Percentiles rank a stretch among this genome's conserved stretches.
Evolutionary conservation across 352 stramenopile species (phyloP).

Genomic region (Pythium periplocum): DNA sequence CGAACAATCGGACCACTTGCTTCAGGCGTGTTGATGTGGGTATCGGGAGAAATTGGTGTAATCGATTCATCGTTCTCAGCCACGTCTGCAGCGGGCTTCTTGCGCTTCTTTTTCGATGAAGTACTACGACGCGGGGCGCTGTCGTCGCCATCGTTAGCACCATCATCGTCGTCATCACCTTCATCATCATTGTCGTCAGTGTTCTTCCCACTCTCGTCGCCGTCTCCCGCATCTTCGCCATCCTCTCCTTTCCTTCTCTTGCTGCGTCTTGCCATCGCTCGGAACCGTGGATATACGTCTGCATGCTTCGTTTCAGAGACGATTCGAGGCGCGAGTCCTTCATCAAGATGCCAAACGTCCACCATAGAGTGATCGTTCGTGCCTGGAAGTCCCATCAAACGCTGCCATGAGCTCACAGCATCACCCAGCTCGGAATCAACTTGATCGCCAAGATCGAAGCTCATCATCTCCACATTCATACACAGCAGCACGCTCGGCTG

Average conservation of each 20-base stretch:
- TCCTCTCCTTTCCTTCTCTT: slow-evolving; percentile 33
- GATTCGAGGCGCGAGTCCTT: slow-evolving; percentile 42
- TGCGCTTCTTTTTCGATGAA: slow-evolving; percentile 40
- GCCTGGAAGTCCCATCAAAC: slow-evolving; percentile 51
- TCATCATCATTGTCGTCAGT: slow-evolving; percentile 6
- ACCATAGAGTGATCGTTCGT: slow-evolving; percentile 54
- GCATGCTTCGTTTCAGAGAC: slow-evolving; percentile 58
- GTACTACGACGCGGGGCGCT: slow-evolving; percentile 17
- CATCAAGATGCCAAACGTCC: slow-evolving; percentile 69
- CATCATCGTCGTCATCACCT: slow-evolving; percentile 34
- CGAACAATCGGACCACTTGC: slow-evolving; percentile 32
- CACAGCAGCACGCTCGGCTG: slow-evolving; percentile 36
- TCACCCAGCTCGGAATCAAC: slow-evolving; percentile 28
- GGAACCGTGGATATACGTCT: slow-evolving; percentile 58
- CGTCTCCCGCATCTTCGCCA: slow-evolving; percentile 23
- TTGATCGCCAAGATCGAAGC: neutral
- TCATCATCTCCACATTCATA: slow-evolving; percentile 44
- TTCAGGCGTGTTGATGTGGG: slow-evolving; percentile 62
- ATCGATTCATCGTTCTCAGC: slow-evolving; percentile 60
- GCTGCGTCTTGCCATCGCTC: slow-evolving; percentile 31
- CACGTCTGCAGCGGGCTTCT: slow-evolving; percentile 29
- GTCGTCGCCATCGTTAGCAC: slow-evolving; percentile 32
- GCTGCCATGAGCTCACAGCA: slow-evolving; percentile 41
- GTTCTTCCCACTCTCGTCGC: slow-evolving; percentile 4
- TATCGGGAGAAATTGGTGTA: slow-evolving; percentile 54